Evolutionary conservation across 2,329 filamentous ascomycete species (phyloP), one percentile per base, ranked within the genome.

Genomic region (Byssochlamys sp.): DNA sequence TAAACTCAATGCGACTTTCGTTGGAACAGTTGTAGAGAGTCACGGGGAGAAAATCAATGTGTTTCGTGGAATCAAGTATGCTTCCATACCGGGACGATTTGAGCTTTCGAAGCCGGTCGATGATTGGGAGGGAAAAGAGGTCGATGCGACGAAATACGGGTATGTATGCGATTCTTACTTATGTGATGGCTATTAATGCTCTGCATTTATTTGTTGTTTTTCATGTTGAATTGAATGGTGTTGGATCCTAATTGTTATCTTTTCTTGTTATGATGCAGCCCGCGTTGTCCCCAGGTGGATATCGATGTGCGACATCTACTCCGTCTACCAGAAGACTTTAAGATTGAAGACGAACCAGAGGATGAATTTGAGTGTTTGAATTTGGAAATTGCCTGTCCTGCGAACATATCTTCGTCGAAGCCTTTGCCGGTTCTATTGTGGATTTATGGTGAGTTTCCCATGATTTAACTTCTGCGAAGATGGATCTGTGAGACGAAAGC

Each of bases 281-380:
- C 76, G 1, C 69, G 69, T 57, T 78, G 76, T 45, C 77, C 77
- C 2, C 76, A 78, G 53, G 65, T 66, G 1, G 58, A 68, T 14
- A 59, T 77, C 1, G 77, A 78, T 29, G 68, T 77, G 0, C 70
- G 75, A 0, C 72, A 78, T 58, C 61, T 78, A n/a, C 61, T 78
- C 25, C 75, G 77, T 6, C 69, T 77, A 1, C 76, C 77, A 0
- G 68, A 70, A 5, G 65, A 71, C 4, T 63, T 69, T 26, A 54
- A 52, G 1, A 66, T 71, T 28, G 59, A 57, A 7, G 56, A 65
- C 0, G 72, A 75, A 35, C 60, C 59, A 0, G 71, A 77, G 58
- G 73, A 78, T 54, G 77, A 79, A 59, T 74, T 78, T 4, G 64
- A 66, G 24, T 79, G 77, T 52, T 60, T 76, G 50, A 79, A 78